phyloP scores from a whole-genome alignment of 1,139 yeast genomes.

The Candida tropicalis region DNA sequence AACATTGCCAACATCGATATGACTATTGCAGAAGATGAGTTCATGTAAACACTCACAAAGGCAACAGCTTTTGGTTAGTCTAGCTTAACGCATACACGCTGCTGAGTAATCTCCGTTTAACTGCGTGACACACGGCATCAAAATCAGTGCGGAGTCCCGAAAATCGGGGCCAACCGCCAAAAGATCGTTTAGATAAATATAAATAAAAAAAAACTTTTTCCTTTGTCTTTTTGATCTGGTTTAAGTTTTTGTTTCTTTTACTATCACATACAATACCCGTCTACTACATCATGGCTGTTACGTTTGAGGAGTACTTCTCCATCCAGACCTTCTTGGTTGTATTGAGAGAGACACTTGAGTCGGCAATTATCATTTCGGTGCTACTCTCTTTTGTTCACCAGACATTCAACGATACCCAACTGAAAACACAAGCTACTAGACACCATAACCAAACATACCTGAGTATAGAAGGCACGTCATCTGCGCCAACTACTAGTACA shows the following conservation, averaged over 20 bases:
- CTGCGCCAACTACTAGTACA: too few species aligned
- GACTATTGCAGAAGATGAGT: too few species aligned
- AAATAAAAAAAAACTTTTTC: background rate
- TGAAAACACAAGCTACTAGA: background rate
- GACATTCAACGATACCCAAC: conserved; percentile 22
- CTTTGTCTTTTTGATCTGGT: background rate
- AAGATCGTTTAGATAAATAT: too few species aligned
- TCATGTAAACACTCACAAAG: too few species aligned
- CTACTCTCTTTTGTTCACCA: conserved; percentile 45
- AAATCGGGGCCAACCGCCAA: too few species aligned
- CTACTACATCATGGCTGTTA: background rate
- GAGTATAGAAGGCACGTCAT: background rate
- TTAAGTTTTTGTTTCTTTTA: background rate
- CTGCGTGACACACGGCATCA: too few species aligned
- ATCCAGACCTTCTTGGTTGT: conserved; percentile 48
- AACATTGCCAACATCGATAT: too few species aligned
- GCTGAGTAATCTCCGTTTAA: too few species aligned
- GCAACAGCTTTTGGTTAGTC: too few species aligned
- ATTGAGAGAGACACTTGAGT: conserved; percentile 48
- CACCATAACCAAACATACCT: background rate
- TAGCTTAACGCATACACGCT: too few species aligned
- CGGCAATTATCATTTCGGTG: conserved; percentile 49
- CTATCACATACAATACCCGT: too few species aligned
- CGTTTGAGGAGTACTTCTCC: conserved; percentile 41
- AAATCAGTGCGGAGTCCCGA: too few species aligned